Conservation (phyloP, 2,329 filamentous ascomycete species). For the Cordyceps farinosa region DNA sequence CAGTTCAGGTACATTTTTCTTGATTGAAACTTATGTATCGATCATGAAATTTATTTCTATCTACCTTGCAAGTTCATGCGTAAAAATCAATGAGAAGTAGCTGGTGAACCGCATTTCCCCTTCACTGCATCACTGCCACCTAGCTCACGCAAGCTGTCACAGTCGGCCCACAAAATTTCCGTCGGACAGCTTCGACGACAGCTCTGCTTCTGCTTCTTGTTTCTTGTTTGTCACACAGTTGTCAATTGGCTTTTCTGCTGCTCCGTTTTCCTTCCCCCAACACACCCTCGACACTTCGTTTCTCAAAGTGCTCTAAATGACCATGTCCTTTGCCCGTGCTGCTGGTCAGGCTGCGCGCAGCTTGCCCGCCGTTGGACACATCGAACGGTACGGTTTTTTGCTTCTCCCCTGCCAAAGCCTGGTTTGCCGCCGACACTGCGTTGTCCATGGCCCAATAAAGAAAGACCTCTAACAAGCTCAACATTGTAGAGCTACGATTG, state of each 20-base stretch:
- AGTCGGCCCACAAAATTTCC: not conserved
- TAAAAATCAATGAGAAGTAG: no score
- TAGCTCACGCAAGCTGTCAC: not conserved
- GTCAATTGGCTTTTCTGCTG: not conserved
- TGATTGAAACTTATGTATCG: no score
- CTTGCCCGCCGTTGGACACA: not conserved
- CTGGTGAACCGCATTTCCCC: no score
- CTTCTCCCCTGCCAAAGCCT: not conserved
- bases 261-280: not conserved
- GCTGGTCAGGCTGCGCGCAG: not conserved
- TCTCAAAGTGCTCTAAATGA: not conserved
- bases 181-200: not conserved
- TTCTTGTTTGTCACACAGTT: not conserved
- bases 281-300: not conserved
- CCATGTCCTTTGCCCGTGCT: constrained; percentile 5
- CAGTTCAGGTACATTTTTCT: no score
- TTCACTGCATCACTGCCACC: no score
- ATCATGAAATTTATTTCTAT: no score
- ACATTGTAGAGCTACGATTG: not conserved
- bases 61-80: no score
- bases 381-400: not conserved
- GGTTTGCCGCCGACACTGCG: not conserved
- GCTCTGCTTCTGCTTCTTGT: not conserved
- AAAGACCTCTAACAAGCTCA: not conserved
- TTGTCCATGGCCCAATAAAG: not conserved